phyloP scores from a whole-genome alignment of 257 asterid species.

The Nicotiana tabacum region DNA sequence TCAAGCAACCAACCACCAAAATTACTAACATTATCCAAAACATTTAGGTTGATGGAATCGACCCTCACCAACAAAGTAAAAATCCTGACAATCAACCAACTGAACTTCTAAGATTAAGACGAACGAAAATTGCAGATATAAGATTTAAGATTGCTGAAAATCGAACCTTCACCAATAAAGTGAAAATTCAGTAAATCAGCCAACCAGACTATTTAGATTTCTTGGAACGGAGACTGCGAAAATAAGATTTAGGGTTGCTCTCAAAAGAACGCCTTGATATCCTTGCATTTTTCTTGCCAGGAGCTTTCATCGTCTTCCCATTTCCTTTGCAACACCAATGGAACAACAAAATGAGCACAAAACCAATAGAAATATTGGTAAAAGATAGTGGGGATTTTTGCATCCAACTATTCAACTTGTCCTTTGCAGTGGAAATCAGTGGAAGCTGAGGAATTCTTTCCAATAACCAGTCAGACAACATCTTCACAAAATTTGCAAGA shows the following conservation, averaged over 20 bases:
- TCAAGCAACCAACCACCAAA: no score
- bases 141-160: background rate
- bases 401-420: constrained; percentile 1
- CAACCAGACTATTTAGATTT: background rate
- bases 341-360: background rate
- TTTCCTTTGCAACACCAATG: constrained; percentile 5
- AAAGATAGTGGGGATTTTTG: background rate
- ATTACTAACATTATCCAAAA: no score
- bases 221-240: constrained; percentile 9
- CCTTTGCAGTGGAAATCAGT: background rate
- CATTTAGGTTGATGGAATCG: no score
- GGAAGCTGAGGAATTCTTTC: background rate
- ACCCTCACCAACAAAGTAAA: no score
- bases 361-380: background rate
- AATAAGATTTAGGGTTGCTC: constrained; percentile 15
- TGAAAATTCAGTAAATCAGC: no score
- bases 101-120: no score
- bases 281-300: constrained; percentile 17
- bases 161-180: background rate
- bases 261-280: constrained; percentile 2
- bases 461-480: background rate
- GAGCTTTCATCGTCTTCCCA: constrained; percentile 22
- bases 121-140: no score
- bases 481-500: background rate
- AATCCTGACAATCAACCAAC: no score